phyloP scores from a whole-genome alignment of 352 stramenopile species.

The Saprolegnia parasitica region DNA sequence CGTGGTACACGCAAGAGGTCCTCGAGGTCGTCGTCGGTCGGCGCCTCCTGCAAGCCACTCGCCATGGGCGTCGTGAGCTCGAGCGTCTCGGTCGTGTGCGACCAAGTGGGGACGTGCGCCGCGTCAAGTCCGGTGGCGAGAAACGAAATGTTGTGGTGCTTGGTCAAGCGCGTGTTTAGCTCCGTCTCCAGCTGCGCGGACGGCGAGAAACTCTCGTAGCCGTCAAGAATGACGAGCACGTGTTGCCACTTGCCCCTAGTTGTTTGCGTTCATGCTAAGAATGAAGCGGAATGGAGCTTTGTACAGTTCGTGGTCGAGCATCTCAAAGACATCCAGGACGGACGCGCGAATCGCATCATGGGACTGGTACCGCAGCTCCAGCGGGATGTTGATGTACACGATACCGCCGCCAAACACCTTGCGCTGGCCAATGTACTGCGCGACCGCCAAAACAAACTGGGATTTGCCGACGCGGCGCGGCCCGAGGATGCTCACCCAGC shows the following conservation, averaged over 20 bases:
- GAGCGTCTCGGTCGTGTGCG: not conserved
- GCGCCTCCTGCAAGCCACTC: no score
- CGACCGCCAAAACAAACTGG: conserved; percentile 16
- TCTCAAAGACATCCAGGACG: conserved; percentile 6
- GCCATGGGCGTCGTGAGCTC: no score
- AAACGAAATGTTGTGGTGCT: conserved; percentile 11
- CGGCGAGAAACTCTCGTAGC: not conserved
- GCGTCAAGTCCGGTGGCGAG: not conserved
- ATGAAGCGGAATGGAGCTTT: not conserved
- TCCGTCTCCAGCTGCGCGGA: not conserved
- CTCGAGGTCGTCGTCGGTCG: conserved; percentile 1
- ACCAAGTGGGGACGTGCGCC: not conserved
- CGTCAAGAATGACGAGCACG: conserved; percentile 2
- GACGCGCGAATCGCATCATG: not conserved
- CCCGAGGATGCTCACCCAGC: conserved; percentile 15
- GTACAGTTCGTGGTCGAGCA: conserved; percentile 3
- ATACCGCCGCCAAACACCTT: conserved; percentile 22
- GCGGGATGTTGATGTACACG: conserved; percentile 8
- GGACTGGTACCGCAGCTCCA: not conserved
- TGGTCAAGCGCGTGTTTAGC: not conserved
- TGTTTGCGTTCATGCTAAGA: not conserved
- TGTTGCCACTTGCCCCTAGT: conserved; percentile 20
- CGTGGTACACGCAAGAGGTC: not conserved
- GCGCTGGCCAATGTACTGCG: conserved; percentile 20
- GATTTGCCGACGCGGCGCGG: conserved; percentile 14